phyloP scores from a whole-genome alignment of 2,329 filamentous ascomycete genomes.

The Neoascochyta sp. region DNA sequence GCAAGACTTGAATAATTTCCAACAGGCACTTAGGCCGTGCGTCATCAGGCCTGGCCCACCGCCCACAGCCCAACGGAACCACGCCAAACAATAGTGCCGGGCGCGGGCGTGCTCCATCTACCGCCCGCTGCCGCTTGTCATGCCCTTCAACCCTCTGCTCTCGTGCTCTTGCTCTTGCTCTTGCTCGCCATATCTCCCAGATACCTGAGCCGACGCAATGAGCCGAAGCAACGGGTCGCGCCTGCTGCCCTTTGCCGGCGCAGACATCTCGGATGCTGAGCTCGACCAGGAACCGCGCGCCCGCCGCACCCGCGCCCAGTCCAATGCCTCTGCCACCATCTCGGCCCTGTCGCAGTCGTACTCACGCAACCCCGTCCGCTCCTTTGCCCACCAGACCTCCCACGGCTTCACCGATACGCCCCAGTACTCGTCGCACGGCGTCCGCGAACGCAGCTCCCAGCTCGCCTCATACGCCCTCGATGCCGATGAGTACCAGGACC shows the following conservation, averaged over 20 bases:
- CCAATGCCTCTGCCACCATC: slow-evolving; percentile 16
- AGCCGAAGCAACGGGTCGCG: slow-evolving; percentile 1
- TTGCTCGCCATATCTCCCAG: no score
- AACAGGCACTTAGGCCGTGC: no score
- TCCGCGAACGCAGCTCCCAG: slow-evolving; percentile 83
- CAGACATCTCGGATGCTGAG: slow-evolving; percentile 28
- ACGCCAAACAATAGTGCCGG: no score
- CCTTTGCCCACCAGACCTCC: slow-evolving; percentile 65
- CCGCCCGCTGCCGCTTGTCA: no score
- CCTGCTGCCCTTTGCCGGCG: slow-evolving; percentile 34
- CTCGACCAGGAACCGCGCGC: slow-evolving; percentile 24
- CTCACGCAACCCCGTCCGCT: slow-evolving; percentile 61
- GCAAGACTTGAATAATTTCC: no score
- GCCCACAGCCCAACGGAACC: no score
- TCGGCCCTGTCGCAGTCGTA: slow-evolving; percentile 33
- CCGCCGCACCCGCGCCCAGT: slow-evolving; percentile 25
- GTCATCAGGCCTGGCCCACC: no score
- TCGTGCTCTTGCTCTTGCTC: no score
- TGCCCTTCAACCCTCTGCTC: no score
- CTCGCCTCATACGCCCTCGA: slow-evolving; percentile 74
- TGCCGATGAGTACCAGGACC: slow-evolving; percentile 31
- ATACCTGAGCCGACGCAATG: no score
- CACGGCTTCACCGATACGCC: slow-evolving; percentile 62
- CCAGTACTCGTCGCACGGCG: slow-evolving; percentile 68
- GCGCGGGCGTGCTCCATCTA: no score